These are phyloP conservation scores for Hyphodiscus sp. DNA, from an alignment of 2,329 filamentous ascomycete species.

Conservation along the genomic window DNA sequence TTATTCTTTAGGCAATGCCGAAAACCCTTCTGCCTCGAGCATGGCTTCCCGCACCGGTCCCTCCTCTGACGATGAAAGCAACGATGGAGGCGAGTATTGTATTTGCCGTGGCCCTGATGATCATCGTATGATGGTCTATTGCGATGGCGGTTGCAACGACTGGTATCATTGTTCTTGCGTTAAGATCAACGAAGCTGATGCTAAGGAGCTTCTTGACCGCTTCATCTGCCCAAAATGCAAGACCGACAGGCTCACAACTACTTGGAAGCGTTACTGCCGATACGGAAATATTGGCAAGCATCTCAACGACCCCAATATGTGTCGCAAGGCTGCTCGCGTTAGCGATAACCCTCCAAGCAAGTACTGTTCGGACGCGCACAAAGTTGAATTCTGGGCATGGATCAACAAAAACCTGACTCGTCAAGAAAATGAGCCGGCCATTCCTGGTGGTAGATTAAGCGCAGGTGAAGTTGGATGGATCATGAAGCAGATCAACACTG, in stretches of 20 bases:
- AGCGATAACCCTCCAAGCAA: slow-evolving; percentile 25
- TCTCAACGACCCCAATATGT: slow-evolving; percentile 7
- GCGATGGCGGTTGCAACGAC: slow-evolving; percentile 29
- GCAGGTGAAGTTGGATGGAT: slow-evolving; percentile 19
- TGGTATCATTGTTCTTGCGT: slow-evolving; percentile 31
- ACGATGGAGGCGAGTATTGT: slow-evolving; percentile 29
- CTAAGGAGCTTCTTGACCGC: slow-evolving; percentile 26
- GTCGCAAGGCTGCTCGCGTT: slow-evolving; percentile 26
- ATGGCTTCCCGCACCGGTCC: slow-evolving; percentile 5
- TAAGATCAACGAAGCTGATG: slow-evolving; percentile 23
- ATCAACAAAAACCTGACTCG: slow-evolving; percentile 13
- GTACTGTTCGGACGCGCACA: slow-evolving; percentile 28
- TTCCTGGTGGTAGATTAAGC: slow-evolving; percentile 25
- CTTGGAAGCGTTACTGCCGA: slow-evolving; percentile 29
- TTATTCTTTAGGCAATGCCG: background rate
- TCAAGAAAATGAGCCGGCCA: slow-evolving; percentile 17
- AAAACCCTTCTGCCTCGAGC: slow-evolving; percentile 7
- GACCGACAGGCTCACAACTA: slow-evolving; percentile 21
- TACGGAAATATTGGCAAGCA: slow-evolving; percentile 18
- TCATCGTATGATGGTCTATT: slow-evolving; percentile 30
- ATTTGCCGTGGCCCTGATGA: slow-evolving; percentile 29
- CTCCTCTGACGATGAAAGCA: slow-evolving; percentile 23
- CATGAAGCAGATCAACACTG: slow-evolving; percentile 13
- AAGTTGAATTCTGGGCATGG: slow-evolving; percentile 17
- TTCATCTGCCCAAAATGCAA: slow-evolving; percentile 28